A percentile compares a stretch with the other conserved stretches of the same genome.
These are phyloP conservation scores for Ceratocystis colombiana DNA, from an alignment of 2,329 filamentous ascomycete species.

Conservation along the genomic window DNA sequence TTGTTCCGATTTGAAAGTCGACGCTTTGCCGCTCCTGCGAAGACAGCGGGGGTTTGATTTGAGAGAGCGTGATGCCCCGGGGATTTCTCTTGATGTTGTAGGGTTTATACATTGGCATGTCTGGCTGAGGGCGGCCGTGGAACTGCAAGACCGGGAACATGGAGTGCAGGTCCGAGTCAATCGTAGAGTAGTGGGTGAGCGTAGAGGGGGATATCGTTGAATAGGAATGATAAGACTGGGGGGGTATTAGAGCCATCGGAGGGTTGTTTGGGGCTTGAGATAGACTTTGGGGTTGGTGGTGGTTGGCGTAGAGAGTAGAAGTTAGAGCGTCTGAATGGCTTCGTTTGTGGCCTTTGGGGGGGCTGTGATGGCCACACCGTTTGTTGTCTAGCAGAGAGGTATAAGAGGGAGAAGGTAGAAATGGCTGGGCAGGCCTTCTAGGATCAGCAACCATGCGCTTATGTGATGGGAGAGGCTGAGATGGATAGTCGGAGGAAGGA, in stretches of 20 bases:
- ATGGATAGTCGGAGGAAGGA: constrained; percentile 5
- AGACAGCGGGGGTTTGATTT: constrained; percentile 32
- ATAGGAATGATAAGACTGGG: not conserved
- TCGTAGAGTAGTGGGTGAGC: constrained; percentile 12
- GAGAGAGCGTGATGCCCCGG: constrained; percentile 35
- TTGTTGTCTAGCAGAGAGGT: not conserved
- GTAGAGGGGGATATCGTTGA: constrained; percentile 5
- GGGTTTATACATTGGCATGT: constrained; percentile 29
- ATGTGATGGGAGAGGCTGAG: not conserved
- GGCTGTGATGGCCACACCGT: not conserved
- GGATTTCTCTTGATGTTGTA: constrained; percentile 39
- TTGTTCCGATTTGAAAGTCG: constrained; percentile 40
- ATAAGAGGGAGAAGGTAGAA: not conserved
- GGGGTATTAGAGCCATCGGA: constrained; percentile 6
- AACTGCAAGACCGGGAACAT: constrained; percentile 24
- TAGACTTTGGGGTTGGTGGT: not conserved
- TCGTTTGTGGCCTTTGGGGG: not conserved
- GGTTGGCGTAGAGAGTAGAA: not conserved
- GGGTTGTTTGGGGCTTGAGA: not conserved
- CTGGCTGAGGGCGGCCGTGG: constrained; percentile 19
- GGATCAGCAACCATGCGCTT: not conserved
- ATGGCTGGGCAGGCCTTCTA: not conserved
- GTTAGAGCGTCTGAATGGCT: not conserved
- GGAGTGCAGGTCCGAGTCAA: constrained; percentile 19
- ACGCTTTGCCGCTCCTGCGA: constrained; percentile 33